Conservation (phyloP, 2,329 filamentous ascomycete species). For the Gyromitra esculenta region DNA sequence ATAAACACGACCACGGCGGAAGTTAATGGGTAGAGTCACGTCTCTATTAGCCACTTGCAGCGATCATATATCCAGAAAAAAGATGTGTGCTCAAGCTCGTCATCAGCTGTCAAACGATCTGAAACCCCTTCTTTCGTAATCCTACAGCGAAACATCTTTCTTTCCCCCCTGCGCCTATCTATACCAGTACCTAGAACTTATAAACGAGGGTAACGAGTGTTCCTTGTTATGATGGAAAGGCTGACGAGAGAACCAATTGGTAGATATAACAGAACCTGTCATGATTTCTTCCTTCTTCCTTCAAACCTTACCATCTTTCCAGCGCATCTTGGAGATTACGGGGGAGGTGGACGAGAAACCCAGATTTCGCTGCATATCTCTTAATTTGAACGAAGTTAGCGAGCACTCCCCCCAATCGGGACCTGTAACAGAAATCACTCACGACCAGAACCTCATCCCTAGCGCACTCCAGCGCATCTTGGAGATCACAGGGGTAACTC, state of each 20-base stretch:
- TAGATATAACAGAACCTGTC: neutral
- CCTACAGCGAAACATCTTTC: constrained; percentile 28
- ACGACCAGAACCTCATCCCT: neutral
- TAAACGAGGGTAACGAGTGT: constrained; percentile 18
- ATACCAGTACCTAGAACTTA: constrained; percentile 18
- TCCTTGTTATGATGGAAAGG: constrained; percentile 15
- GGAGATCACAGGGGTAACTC: constrained; percentile 2
- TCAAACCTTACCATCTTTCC: constrained; percentile 11
- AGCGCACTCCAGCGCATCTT: constrained; percentile 10
- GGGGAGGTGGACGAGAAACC: constrained; percentile 7
- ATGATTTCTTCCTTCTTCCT: constrained; percentile 6
- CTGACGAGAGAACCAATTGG: constrained; percentile 20
- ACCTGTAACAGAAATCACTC: neutral
- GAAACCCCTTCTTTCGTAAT: constrained; percentile 32
- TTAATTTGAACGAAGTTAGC: neutral
- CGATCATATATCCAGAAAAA: constrained; percentile 3
- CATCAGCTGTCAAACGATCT: constrained; percentile 47
- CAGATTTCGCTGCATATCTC: neutral
- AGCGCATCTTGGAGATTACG: constrained; percentile 18
- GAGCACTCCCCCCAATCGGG: constrained; percentile 5
- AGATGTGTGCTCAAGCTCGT: constrained; percentile 24
- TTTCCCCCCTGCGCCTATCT: constrained; percentile 23
- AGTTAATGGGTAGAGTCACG: constrained; percentile 14
- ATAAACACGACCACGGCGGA: constrained; percentile 16
- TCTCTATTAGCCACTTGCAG: constrained; percentile 8